Percentiles rank a stretch among this genome's conserved stretches.
Conservation (phyloP, 2,329 filamentous ascomycete genomes). For the Paecilomyces dactylethromorphus region DNA sequence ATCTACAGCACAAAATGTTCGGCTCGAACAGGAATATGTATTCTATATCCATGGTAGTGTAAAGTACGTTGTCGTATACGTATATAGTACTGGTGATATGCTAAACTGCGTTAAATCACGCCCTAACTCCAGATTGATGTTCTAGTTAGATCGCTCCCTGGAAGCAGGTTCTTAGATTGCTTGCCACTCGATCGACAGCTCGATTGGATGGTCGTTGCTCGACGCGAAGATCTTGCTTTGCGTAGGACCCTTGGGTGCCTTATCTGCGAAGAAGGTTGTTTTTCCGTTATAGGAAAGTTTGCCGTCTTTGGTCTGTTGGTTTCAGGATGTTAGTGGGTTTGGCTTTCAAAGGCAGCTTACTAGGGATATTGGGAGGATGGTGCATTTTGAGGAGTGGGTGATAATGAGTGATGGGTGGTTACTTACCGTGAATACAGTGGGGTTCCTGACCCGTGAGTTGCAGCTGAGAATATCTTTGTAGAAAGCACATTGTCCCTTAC, state of each 20-base stretch:
- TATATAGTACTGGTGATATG: neutral
- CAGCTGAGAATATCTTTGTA: constrained; percentile 50
- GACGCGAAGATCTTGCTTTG: constrained; percentile 29
- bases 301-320: constrained; percentile 14
- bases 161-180: constrained; percentile 4
- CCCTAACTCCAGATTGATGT: neutral
- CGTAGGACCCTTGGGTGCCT: constrained; percentile 26
- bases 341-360: neutral
- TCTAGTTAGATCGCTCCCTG: neutral
- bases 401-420: neutral
- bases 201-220: constrained; percentile 22
- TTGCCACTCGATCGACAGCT: constrained; percentile 28
- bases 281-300: constrained; percentile 27
- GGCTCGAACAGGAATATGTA: neutral
- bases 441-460: constrained; percentile 25
- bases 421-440: constrained; percentile 26
- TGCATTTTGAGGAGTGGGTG: neutral
- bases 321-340: neutral
- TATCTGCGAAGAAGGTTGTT: constrained; percentile 32
- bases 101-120: neutral
- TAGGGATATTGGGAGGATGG: too few relatives aligned
- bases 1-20: neutral
- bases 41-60: neutral
- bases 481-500: constrained; percentile 55
- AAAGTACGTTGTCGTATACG: neutral